Evolutionary conservation across 805 yeast species (phyloP).

Genomic region (Lipomyces starkeyi): DNA sequence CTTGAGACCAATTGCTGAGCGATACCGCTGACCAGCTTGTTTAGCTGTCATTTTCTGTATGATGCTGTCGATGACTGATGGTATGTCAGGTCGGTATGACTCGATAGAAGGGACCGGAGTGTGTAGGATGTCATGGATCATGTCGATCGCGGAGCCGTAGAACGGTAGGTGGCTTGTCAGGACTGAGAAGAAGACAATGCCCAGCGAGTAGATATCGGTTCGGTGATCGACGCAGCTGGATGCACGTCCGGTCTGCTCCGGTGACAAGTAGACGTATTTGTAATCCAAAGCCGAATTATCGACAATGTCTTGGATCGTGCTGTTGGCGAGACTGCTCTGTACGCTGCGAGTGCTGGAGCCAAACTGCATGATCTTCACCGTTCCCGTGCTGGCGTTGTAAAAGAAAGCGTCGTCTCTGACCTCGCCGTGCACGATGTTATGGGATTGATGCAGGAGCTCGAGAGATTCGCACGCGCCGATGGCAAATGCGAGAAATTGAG

Average conservation of each 20-base stretch:
- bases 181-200: slow-evolving; percentile 35
- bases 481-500: slow-evolving; percentile 38
- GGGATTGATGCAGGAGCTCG: slow-evolving; percentile 35
- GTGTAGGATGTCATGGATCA: slow-evolving; percentile 34
- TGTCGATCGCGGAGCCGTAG: slow-evolving; percentile 36
- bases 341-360: slow-evolving; percentile 31
- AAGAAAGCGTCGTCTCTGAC: slow-evolving; percentile 37
- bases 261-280: slow-evolving; percentile 33
- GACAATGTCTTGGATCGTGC: slow-evolving; percentile 19
- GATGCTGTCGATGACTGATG: slow-evolving; percentile 29
- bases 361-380: slow-evolving; percentile 34
- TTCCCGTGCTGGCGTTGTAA: slow-evolving; percentile 25
- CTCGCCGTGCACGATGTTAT: slow-evolving; percentile 39
- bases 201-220: slow-evolving; percentile 40
- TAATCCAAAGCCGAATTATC: slow-evolving; percentile 20
- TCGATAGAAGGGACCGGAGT: slow-evolving; percentile 34
- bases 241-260: slow-evolving; percentile 40
- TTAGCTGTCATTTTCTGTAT: slow-evolving; percentile 38
- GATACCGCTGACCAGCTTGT: slow-evolving; percentile 31
- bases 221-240: slow-evolving; percentile 34
- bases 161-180: slow-evolving; percentile 35
- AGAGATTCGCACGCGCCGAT: slow-evolving; percentile 37
- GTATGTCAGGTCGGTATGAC: slow-evolving; percentile 34
- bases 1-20: slow-evolving; percentile 34
- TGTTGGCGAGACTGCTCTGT: slow-evolving; percentile 9